Evolutionary conservation across 202 grass and related monocot species (phyloP), one percentile per base, ranked within the genome.

Genomic region (Cymbopogon flexuosus): DNA sequence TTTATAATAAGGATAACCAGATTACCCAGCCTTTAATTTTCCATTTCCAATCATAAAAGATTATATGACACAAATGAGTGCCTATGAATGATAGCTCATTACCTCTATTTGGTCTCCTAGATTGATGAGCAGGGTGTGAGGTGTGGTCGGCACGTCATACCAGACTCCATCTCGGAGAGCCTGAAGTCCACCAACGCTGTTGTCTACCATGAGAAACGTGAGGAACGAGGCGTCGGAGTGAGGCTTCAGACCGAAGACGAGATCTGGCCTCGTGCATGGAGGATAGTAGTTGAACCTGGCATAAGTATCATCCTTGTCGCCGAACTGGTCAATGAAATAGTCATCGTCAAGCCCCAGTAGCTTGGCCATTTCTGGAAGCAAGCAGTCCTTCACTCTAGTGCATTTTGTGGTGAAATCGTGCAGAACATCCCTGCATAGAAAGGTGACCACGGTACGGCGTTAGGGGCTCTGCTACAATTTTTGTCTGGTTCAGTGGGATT

Each of bases 31-130:
- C 19, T 40, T 24, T 16, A 42, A 24, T 68, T 23, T 68, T 0
- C 11, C n/a, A 6, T 41, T 41, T 68, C 6, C 36, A 23, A 37
- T 41, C 35, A 68, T 41, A 40, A 40, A 21, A 40, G 10, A 22
- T 22, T 36, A 5, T 65, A 33, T 33, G 31, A 33, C 31, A 33
- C 31, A 33, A 33, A 33, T 33, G 4, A 33, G 31, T 33, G 31
- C 31, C 4, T 33, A 33, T 4, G 4, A n/a, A 10, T 67, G 6
- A 31, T 31, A 0, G 41, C 0, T 47, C 68, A 73, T 61, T 81
- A 91, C 89, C 85, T 91, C 85, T 3, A 72, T 85, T 24, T 62
- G 65, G 14, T 87, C 84, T n/a, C 88, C 88, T 4, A 90, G 10
- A 67, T 84, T 90, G 68, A 90, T 10, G 11, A 90, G 70, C 57